Conservation (phyloP, 805 yeast genomes). For the Starmerella apis region DNA sequence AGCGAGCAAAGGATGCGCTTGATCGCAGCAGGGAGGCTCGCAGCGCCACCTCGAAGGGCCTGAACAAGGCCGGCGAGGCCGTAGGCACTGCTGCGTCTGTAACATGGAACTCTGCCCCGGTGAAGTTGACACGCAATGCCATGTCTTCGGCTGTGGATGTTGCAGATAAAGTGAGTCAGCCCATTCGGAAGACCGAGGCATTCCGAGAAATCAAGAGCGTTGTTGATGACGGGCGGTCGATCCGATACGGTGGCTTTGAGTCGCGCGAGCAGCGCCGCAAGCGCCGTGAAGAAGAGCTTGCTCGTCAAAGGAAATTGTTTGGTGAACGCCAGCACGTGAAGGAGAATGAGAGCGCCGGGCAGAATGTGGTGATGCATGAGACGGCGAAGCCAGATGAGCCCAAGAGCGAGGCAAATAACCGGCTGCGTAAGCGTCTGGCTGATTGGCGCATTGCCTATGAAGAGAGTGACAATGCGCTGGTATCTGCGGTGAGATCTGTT, state of each 20-base stretch:
- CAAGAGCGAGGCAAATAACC: conserved; percentile 41
- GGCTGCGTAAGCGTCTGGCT: conserved; percentile 55
- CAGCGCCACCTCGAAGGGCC: conserved; percentile 60
- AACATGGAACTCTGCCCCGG: conserved; percentile 95
- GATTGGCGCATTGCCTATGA: conserved; percentile 57
- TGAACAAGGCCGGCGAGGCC: conserved; percentile 83
- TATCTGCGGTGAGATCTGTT: conserved; percentile 68
- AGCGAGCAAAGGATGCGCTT: conserved; percentile 85
- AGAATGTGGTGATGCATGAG: conserved; percentile 71
- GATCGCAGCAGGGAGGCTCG: conserved; percentile 65
- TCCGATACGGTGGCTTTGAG: conserved; percentile 86
- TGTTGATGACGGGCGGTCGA: conserved; percentile 82
- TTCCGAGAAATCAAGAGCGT: conserved; percentile 82
- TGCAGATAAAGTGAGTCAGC: conserved; percentile 77
- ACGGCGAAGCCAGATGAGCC: conserved; percentile 63
- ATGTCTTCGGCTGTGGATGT: conserved; percentile 73
- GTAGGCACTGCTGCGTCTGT: conserved; percentile 80
- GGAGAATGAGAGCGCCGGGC: conserved; percentile 60
- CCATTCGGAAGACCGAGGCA: conserved; percentile 80
- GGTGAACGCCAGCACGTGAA: conserved; percentile 49
- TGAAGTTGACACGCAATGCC: conserved; percentile 75
- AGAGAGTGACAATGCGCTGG: conserved; percentile 86
- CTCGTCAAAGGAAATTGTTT: conserved; percentile 39
- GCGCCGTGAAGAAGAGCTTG: conserved; percentile 47
- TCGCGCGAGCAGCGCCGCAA: conserved; percentile 67